Evolutionary conservation across 2,329 filamentous ascomycete genomes (phyloP), one percentile per base, ranked within the genome.

Genomic region (Microsporum ferrugineum): DNA sequence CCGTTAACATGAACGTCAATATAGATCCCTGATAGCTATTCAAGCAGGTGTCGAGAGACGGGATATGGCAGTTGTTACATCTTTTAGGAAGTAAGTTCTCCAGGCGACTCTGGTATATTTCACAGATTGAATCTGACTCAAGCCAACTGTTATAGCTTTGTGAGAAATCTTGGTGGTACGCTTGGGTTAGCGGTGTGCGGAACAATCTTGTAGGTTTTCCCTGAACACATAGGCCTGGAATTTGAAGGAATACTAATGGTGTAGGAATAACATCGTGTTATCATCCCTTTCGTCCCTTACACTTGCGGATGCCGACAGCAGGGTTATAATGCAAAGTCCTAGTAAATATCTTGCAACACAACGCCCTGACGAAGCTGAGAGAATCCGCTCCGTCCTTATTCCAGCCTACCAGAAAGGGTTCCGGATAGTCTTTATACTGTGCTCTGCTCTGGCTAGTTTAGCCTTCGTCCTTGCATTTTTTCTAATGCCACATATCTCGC

Each of bases 31-130:
- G 0, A 74, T 75, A 23, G 73, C 73, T 12, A 67, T 76, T 14
- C 74, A 76, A 67, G 74, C 74, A 1, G 72, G 74, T 2, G 74
- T 76, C 12, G 68, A 70, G 17, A 65, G 73, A 58, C 65, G 69
- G 38, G 71, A 76, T 41, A 76, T 76, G 74, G 74, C 74, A 1
- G 72, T 76, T 1, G 71, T 75, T 3, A 76, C 74, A 3, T 66
- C 70, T 0, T 72, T 73, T 59, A 66, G 71, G 27, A 73, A 72
- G 71, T 72, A 67, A 27, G 65, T 63, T 3, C 2, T 6, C 1
- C 17, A 23, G 4, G 1, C 14, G 6, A 14, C 41, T 4, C 29
- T 14, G 1, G 31, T 39, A 57, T 17, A 33, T 5, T 14, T 12
- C 5, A 36, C 34, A 6, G 5, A 27, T 1, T 10, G 23, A 1